Evolutionary conservation across 2,329 filamentous ascomycete species (phyloP).

Genomic region (Zasmidium cellare): DNA sequence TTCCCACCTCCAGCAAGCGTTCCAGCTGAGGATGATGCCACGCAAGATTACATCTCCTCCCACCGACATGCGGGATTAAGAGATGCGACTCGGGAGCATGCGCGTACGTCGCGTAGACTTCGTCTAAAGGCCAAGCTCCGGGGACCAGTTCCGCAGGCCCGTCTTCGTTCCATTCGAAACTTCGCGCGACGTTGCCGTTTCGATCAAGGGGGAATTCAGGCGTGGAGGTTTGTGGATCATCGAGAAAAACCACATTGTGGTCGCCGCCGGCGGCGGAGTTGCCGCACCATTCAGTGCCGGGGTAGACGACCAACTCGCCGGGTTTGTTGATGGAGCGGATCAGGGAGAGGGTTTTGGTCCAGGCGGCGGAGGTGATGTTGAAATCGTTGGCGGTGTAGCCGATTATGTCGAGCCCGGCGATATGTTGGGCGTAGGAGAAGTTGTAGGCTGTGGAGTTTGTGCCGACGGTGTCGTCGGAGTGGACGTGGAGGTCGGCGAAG

Average conservation of each 20-base stretch:
- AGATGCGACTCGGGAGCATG: slow-evolving; percentile 34
- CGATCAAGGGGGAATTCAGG: slow-evolving; percentile 37
- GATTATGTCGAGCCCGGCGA: slow-evolving; percentile 40
- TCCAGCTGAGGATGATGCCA: slow-evolving; percentile 42
- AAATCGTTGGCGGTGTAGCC: slow-evolving; percentile 43
- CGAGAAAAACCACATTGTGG: slow-evolving; percentile 40
- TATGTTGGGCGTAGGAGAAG: slow-evolving; percentile 38
- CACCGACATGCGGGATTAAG: slow-evolving; percentile 40
- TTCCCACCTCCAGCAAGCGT: slow-evolving; percentile 38
- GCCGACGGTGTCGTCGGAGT: slow-evolving; percentile 42
- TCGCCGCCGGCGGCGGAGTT: slow-evolving; percentile 34
- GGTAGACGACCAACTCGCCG: slow-evolving; percentile 34
- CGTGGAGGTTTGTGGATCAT: slow-evolving; percentile 23
- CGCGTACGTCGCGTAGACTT: slow-evolving; percentile 41
- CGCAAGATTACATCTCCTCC: slow-evolving; percentile 36
- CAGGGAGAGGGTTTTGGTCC: slow-evolving; percentile 28
- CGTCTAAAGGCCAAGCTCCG: slow-evolving; percentile 40
- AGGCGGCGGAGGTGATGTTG: slow-evolving; percentile 38
- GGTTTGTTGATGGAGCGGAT: slow-evolving; percentile 24
- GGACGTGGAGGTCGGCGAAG: slow-evolving; percentile 40
- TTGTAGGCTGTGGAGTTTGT: slow-evolving; percentile 40
- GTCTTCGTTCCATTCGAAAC: slow-evolving; percentile 41
- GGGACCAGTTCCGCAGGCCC: slow-evolving; percentile 34
- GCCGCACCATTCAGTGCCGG: slow-evolving; percentile 40
- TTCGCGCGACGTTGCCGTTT: slow-evolving; percentile 36